Base-by-base conservation (phyloP, 2,329 filamentous ascomycete genomes). In the Aspergillus tubingensis region DNA sequence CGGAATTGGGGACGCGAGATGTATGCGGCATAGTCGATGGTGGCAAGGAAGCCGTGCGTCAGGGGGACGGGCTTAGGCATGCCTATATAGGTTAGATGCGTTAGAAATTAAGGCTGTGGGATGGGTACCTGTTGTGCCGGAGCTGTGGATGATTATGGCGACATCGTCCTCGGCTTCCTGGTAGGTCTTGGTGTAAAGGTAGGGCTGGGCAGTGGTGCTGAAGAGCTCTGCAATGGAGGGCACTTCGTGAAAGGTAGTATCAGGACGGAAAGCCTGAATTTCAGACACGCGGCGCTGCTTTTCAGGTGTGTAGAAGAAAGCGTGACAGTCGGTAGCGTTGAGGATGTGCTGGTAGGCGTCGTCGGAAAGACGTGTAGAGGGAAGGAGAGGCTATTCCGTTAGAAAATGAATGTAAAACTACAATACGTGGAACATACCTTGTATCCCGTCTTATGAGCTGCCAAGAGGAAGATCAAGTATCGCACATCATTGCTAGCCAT, bases 111-210 rank as follows among this genome's bases (percentile, higher is more conserved):
- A 3, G 8, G 11, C 3, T 23, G 3, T n/a, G 23, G 15, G 13
- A 15, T 27, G 0, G 0, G 39, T 54, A 67, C 73, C 73, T 17
- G 73, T 75, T 8, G 72, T 73, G 5, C 74, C 74, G 8, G 73
- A 75, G 17, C 72, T 75, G 54, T 76, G 74, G 30, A 73, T 69
- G 17, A 74, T 71, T 8, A 71, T 49, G 11, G 67, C 64, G 7
- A 66, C 56, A 6, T 70, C 61, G 19, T 73, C 55, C 43, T 70
- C 67, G 0, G 57, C 64, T 13, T 72, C 65, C 7, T 66, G 53
- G 30, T 59, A 68, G 2, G 65, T 58, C 49, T 65, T 69, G 2
- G 38, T 52, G 19, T 56, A 68, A 0, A 64, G 62, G 63, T 60
- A 51, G 2, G 47, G 50, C 10, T 30, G 15, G 5, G n/a, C 19